Percentiles rank a stretch among this genome's conserved stretches.
Conservation (phyloP, 2,329 filamentous ascomycete species). For the Xylaria sp. region DNA sequence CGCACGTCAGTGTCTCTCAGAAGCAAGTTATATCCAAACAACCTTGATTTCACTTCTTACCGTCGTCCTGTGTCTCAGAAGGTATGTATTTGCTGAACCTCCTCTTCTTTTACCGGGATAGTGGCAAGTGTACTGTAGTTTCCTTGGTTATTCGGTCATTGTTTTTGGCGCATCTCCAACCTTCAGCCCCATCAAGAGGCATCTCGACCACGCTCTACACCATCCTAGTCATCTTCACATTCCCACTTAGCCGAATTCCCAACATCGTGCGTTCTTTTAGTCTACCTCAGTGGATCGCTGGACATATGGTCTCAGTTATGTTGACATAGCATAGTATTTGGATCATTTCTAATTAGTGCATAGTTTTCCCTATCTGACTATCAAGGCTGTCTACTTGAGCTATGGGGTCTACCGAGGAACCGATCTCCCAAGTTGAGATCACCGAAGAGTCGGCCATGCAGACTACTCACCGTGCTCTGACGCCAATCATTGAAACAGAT, state of each 20-base stretch:
- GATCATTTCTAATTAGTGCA: background rate
- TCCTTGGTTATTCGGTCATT: background rate
- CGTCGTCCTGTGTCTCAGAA: background rate
- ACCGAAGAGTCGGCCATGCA: background rate
- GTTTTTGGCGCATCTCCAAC: background rate
- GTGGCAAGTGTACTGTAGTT: background rate
- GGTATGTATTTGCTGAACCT: background rate
- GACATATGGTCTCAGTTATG: background rate
- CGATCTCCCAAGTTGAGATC: background rate
- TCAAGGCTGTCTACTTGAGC: background rate
- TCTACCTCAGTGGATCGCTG: background rate
- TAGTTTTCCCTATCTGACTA: slow-evolving; percentile 1
- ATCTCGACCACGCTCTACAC: background rate
- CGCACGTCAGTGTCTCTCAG: background rate
- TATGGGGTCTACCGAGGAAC: slow-evolving; percentile 12
- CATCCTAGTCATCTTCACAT: background rate
- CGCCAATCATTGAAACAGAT: slow-evolving; percentile 22
- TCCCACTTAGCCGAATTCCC: background rate
- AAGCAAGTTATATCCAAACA: background rate
- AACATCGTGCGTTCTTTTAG: background rate
- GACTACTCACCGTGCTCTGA: slow-evolving; percentile 1
- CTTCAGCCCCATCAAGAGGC: too few relatives aligned
- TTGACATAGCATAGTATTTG: background rate
- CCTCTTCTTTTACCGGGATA: background rate
- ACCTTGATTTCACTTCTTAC: background rate